These are phyloP conservation scores for Leccinum pellstonianum DNA, from an alignment of 768 basidiomycete genomes.

Conservation along the genomic window DNA sequence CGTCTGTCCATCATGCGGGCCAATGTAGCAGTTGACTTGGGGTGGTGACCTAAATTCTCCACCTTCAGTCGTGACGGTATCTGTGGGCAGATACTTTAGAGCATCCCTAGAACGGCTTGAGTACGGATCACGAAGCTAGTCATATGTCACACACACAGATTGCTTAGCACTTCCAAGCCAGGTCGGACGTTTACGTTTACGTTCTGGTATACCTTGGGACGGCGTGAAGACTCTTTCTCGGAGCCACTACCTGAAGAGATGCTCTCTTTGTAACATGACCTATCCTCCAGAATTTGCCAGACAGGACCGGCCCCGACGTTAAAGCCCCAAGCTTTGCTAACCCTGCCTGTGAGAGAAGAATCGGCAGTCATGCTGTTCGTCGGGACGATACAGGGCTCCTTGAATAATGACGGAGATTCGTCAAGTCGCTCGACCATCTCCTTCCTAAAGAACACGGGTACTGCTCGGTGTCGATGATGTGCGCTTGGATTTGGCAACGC, in stretches of 20 bases:
- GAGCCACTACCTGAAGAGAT: slow-evolving; percentile 23
- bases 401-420: slow-evolving; percentile 50
- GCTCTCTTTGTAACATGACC: slow-evolving; percentile 75
- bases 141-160: slow-evolving; percentile 49
- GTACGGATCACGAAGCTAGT: slow-evolving; percentile 2
- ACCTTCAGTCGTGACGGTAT: slow-evolving; percentile 48
- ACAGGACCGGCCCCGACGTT: slow-evolving; percentile 75
- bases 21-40: slow-evolving; percentile 60
- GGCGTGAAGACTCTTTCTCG: slow-evolving; percentile 47
- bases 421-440: slow-evolving; percentile 59
- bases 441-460: slow-evolving; percentile 54
- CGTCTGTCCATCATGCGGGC: slow-evolving; percentile 57
- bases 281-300: slow-evolving; percentile 78
- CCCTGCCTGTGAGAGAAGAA: slow-evolving; percentile 46
- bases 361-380: slow-evolving; percentile 60
- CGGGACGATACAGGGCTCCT: slow-evolving; percentile 36
- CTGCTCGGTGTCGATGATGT: slow-evolving; percentile 71
- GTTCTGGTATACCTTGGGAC: slow-evolving; percentile 57
- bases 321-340: slow-evolving; percentile 70
- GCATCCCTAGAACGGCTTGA: slow-evolving; percentile 45
- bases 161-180: slow-evolving; percentile 46
- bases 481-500: slow-evolving; percentile 61
- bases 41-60: slow-evolving; percentile 52
- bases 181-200: slow-evolving; percentile 43
- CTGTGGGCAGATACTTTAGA: slow-evolving; percentile 57